phyloP scores from a whole-genome alignment of 164 flowering plant genomes.

The Kalanchoe fedtschenkoi region DNA sequence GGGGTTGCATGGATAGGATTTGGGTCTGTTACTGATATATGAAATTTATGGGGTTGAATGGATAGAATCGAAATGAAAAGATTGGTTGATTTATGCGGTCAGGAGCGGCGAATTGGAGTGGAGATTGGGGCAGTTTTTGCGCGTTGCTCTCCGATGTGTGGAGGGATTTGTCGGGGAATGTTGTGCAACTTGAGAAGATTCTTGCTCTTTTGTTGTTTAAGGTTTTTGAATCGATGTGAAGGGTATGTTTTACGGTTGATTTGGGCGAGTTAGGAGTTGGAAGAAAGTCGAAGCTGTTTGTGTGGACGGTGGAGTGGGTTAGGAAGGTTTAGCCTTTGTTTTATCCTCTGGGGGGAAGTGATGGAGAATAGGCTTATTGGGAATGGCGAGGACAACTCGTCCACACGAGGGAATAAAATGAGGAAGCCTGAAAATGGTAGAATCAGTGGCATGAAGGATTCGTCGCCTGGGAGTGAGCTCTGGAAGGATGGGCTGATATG shows the following conservation, averaged over 20 bases:
- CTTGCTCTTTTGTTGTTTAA: too few relatives aligned
- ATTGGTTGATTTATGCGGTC: too few relatives aligned
- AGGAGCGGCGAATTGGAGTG: too few relatives aligned
- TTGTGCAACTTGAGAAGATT: background rate
- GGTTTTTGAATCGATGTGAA: background rate
- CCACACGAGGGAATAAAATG: constrained; percentile 9
- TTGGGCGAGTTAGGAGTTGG: background rate
- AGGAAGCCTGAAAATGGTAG: constrained; percentile 30
- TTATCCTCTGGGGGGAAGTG: background rate
- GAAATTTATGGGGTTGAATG: too few relatives aligned
- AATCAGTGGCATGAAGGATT: constrained; percentile 27
- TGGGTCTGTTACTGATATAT: too few relatives aligned
- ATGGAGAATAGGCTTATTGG: background rate
- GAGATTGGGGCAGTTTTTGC: too few relatives aligned
- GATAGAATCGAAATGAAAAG: too few relatives aligned
- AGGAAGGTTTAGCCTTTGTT: background rate
- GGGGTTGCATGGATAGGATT: too few relatives aligned
- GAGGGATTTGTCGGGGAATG: background rate
- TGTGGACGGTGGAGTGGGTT: background rate
- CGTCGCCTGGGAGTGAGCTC: constrained; percentile 40
- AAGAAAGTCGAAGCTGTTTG: background rate
- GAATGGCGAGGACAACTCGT: background rate
- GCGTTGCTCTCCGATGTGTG: background rate
- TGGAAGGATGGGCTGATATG: constrained; percentile 95
- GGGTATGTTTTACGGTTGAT: background rate